These are phyloP conservation scores for Chaetomium sp. DNA, from an alignment of 2,329 filamentous ascomycete species.

Conservation along the genomic window DNA sequence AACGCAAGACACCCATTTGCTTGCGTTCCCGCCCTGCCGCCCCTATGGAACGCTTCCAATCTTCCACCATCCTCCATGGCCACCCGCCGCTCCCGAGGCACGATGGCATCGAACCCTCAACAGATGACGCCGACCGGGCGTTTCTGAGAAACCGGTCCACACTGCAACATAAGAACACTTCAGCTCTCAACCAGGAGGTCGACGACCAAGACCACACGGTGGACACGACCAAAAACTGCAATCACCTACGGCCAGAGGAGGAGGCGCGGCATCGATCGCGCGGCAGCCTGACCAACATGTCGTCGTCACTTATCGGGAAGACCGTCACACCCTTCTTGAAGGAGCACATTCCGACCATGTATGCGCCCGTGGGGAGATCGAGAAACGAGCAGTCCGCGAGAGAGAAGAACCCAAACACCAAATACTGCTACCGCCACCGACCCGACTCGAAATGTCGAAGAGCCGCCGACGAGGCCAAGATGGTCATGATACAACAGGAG, in stretches of 20 bases:
- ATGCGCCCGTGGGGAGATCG: slow-evolving; percentile 73
- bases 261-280: slow-evolving; percentile 48
- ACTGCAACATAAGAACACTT: slow-evolving; percentile 28
- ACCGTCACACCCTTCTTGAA: slow-evolving; percentile 86
- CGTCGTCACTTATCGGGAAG: slow-evolving; percentile 69
- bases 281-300: slow-evolving; percentile 54
- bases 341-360: slow-evolving; percentile 86
- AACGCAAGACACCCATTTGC: slow-evolving; percentile 32
- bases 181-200: slow-evolving; percentile 12
- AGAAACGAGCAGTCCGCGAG: slow-evolving; percentile 47
- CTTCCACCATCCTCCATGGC: slow-evolving; percentile 28
- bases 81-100: slow-evolving; percentile 29
- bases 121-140: slow-evolving; percentile 32
- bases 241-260: slow-evolving; percentile 54
- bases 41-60: slow-evolving; percentile 32
- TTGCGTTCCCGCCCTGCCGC: slow-evolving; percentile 25
- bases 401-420: slow-evolving; percentile 70
- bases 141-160: slow-evolving; percentile 27
- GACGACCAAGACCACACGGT: slow-evolving; percentile 7
- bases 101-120: slow-evolving; percentile 33
- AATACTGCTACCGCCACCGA: slow-evolving; percentile 92
- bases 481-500: slow-evolving; percentile 83
- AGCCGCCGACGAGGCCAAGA: slow-evolving; percentile 91
- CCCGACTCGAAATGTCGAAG: slow-evolving; percentile 92
- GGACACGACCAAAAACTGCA: slow-evolving; percentile 45